phyloP scores from a whole-genome alignment of 2,329 filamentous ascomycete genomes.

The Septoria linicola region DNA sequence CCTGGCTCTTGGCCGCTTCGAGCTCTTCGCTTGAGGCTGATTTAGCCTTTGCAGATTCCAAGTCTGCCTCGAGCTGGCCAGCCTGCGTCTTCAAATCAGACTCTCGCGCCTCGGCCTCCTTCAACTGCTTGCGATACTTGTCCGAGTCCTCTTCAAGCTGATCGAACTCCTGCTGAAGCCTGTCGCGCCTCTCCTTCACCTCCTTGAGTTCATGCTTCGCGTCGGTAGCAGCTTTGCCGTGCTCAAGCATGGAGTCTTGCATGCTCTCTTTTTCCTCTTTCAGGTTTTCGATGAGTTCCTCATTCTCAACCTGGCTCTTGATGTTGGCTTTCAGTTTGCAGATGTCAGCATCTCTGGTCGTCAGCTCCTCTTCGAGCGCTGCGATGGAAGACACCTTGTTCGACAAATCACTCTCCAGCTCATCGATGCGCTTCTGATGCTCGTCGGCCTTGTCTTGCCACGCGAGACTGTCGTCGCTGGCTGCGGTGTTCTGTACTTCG shows the following conservation, averaged over 20 bases:
- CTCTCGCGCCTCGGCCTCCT: conserved; percentile 32
- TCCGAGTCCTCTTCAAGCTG: conserved; percentile 28
- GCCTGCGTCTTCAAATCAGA: conserved; percentile 28
- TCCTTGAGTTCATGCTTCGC: conserved; percentile 36
- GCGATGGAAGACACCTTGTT: neutral
- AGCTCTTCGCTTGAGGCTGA: conserved; percentile 58
- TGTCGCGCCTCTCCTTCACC: conserved; percentile 28
- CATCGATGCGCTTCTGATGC: conserved; percentile 63
- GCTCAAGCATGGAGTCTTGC: conserved; percentile 30
- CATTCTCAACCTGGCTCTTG: conserved; percentile 29
- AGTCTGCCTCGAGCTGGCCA: conserved; percentile 60
- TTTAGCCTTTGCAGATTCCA: conserved; percentile 48
- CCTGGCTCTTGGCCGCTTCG: conserved; percentile 39
- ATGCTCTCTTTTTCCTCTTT: conserved; percentile 29
- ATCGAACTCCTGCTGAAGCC: conserved; percentile 32
- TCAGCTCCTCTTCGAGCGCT: neutral
- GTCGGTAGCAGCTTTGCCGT: conserved; percentile 32
- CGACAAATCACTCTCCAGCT: conserved; percentile 27
- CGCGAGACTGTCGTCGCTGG: neutral
- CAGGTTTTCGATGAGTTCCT: conserved; percentile 30
- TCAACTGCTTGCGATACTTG: conserved; percentile 24
- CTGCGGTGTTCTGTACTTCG: conserved; percentile 1
- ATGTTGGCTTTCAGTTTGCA: conserved; percentile 22
- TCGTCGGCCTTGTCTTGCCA: conserved; percentile 51
- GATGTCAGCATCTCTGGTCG: neutral